Conservation (phyloP, 2,329 filamentous ascomycete species). For the Plenodomus lindquistii region DNA sequence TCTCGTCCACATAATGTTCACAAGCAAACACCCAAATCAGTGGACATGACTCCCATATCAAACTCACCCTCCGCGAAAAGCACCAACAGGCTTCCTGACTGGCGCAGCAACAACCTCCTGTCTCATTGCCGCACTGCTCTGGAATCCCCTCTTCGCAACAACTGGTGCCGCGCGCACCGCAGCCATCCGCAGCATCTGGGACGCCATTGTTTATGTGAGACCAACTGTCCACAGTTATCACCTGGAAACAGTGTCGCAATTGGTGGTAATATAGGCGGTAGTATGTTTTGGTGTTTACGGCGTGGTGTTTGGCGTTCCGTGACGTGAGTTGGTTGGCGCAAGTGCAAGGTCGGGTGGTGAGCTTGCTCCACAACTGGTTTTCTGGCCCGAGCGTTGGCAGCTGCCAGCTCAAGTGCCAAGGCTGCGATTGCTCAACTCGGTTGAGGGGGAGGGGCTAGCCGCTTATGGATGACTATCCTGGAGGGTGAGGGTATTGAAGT, state of each 20-base stretch:
- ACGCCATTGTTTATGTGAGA: slow-evolving; percentile 47
- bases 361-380: no score
- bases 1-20: not conserved
- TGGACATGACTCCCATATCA: not conserved
- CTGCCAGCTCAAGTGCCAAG: no score
- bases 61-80: slow-evolving; percentile 71
- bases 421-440: no score
- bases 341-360: no score
- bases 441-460: no score
- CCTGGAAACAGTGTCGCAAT: not conserved
- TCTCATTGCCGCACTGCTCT: slow-evolving; percentile 42
- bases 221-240: not conserved
- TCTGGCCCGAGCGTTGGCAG: no score
- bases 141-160: slow-evolving; percentile 41
- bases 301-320: no score
- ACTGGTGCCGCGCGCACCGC: slow-evolving; percentile 38
- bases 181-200: slow-evolving; percentile 47
- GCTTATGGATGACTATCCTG: no score
- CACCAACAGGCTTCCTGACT: slow-evolving; percentile 68
- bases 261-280: not conserved
- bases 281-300: not conserved
- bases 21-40: not conserved
- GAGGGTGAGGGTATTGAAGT: no score
- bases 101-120: slow-evolving; percentile 47
- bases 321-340: no score